Evolutionary conservation across 2,329 filamentous ascomycete species (phyloP).

Genomic region (Aspergillus ibericus): DNA sequence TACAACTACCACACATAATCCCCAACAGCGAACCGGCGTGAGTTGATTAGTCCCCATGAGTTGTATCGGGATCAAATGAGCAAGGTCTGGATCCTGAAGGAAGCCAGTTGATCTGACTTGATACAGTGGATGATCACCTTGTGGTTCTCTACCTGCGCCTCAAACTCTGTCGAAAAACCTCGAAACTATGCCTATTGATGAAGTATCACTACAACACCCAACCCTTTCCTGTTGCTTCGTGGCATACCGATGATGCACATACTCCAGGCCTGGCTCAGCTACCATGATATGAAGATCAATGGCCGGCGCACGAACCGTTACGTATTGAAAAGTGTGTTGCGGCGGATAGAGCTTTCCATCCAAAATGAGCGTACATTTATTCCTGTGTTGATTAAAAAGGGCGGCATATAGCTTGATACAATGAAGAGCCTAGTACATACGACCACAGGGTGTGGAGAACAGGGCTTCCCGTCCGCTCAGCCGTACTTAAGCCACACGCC

Average conservation of each 20-base stretch:
- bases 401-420: too few species aligned
- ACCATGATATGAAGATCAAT: conserved; percentile 53
- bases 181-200: background rate
- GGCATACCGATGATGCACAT: conserved; percentile 48
- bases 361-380: conserved; percentile 49
- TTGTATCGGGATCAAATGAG: too few species aligned
- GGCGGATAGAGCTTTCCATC: conserved; percentile 46
- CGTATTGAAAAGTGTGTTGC: conserved; percentile 48
- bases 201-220: conserved; percentile 11
- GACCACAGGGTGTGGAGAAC: background rate
- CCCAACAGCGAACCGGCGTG: too few species aligned
- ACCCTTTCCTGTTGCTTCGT: conserved; percentile 14
- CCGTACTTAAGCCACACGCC: background rate
- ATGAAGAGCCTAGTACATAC: too few species aligned
- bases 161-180: too few species aligned
- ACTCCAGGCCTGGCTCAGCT: conserved; percentile 42
- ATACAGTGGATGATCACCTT: too few species aligned
- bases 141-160: too few species aligned
- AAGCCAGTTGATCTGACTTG: too few species aligned
- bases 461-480: background rate
- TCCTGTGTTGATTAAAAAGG: too few species aligned
- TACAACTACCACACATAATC: too few species aligned
- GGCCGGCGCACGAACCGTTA: conserved; percentile 49
- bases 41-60: too few species aligned
- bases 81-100: too few species aligned